phyloP scores from a whole-genome alignment of 176 grass and related monocot genomes.

The Aegilops speltoides region DNA sequence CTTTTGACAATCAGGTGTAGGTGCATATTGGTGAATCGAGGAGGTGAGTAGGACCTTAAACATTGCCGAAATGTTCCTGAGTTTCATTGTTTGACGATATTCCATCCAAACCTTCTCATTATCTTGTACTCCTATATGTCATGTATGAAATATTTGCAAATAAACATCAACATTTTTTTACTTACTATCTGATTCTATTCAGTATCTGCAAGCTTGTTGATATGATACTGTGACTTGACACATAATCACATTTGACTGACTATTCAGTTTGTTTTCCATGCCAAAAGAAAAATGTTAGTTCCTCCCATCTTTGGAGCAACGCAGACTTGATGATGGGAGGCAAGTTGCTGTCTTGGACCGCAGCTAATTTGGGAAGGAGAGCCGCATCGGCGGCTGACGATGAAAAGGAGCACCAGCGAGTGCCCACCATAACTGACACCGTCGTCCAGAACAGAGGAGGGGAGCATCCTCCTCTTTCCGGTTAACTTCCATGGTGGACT shows the following conservation, averaged over 20 bases:
- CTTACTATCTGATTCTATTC: conserved; percentile 4
- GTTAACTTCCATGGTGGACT: too few relatives aligned
- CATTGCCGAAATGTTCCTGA: background rate
- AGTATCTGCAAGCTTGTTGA: background rate
- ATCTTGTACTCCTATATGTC: conserved; percentile 23
- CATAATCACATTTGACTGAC: background rate
- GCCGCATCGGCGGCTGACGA: too few relatives aligned
- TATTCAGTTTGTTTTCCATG: too few relatives aligned
- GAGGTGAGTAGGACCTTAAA: conserved; percentile 7
- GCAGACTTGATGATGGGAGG: too few relatives aligned
- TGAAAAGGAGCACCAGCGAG: too few relatives aligned
- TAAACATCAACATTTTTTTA: conserved; percentile 23
- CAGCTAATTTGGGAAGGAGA: too few relatives aligned
- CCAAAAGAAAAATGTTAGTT: too few relatives aligned
- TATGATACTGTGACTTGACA: background rate
- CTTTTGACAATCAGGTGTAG: conserved; percentile 5
- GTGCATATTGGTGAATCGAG: conserved; percentile 8
- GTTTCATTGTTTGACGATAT: background rate
- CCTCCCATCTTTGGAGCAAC: too few relatives aligned
- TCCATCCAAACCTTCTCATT: conserved; percentile 7
- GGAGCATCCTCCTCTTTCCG: too few relatives aligned
- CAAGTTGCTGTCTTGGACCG: too few relatives aligned
- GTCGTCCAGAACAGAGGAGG: too few relatives aligned
- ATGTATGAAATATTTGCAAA: conserved; percentile 24
- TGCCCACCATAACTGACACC: too few relatives aligned